Conservation (phyloP, 2,329 filamentous ascomycete genomes). For the Thermochaetoides dissita region DNA sequence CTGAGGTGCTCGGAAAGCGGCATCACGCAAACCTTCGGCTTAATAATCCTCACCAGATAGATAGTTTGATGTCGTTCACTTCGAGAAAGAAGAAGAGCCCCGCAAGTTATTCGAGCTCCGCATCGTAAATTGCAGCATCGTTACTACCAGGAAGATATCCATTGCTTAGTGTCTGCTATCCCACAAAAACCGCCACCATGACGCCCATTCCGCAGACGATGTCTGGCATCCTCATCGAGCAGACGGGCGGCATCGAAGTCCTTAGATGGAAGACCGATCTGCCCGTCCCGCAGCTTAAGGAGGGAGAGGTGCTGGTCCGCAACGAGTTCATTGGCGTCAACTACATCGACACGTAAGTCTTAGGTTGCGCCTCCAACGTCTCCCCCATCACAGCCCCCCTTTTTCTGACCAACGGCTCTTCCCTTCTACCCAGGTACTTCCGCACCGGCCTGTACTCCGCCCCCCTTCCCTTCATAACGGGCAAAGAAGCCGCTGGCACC, state of each 20-base stretch:
- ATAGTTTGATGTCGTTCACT: too few species aligned
- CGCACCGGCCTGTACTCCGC: constrained; percentile 67
- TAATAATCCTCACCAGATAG: too few species aligned
- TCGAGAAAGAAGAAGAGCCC: too few species aligned
- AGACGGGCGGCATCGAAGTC: constrained; percentile 59
- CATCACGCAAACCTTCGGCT: too few species aligned
- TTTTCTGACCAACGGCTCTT: not conserved
- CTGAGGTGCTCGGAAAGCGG: too few species aligned
- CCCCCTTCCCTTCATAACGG: constrained; percentile 59
- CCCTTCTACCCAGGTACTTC: constrained; percentile 48
- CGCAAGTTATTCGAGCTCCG: too few species aligned
- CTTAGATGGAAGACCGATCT: constrained; percentile 57
- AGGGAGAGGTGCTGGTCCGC: constrained; percentile 65
- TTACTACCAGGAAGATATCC: not conserved
- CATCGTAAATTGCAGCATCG: too few species aligned
- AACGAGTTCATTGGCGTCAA: constrained; percentile 74
- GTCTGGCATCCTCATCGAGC: constrained; percentile 59
- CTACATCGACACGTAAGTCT: constrained; percentile 63
- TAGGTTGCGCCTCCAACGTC: not conserved
- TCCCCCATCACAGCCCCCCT: not conserved
- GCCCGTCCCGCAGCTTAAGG: constrained; percentile 52
- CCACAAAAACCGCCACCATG: constrained; percentile 3
- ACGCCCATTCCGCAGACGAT: constrained; percentile 45
- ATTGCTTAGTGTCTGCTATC: not conserved
- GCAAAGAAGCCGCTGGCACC: constrained; percentile 64